Conservation (phyloP, 768 basidiomycete genomes). For the Sporobolomyces phaffii region DNA sequence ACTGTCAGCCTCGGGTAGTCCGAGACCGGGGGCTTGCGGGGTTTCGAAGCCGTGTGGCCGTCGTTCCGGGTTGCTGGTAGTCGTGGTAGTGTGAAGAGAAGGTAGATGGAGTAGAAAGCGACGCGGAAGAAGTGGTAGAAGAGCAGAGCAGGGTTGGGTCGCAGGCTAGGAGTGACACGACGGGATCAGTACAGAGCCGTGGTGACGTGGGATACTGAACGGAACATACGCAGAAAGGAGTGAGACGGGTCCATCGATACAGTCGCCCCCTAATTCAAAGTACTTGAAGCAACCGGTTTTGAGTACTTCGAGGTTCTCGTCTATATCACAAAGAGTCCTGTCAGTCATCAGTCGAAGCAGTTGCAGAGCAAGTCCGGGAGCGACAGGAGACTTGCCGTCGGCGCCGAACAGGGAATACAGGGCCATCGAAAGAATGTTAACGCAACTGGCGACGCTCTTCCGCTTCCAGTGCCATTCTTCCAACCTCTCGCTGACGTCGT, state of each 20-base stretch:
- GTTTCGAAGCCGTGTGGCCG: neutral
- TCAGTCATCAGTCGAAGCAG: neutral
- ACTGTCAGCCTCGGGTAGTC: slow-evolving; percentile 61
- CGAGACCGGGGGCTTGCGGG: slow-evolving; percentile 15
- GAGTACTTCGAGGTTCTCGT: slow-evolving; percentile 49
- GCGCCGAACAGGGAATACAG: slow-evolving; percentile 91
- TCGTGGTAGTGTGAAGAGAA: slow-evolving; percentile 66
- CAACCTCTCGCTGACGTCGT: slow-evolving; percentile 50
- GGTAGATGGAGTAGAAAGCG: slow-evolving; percentile 88
- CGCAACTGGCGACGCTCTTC: slow-evolving; percentile 72
- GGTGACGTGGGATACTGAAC: slow-evolving; percentile 50
- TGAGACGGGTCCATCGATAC: slow-evolving; percentile 78
- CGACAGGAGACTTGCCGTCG: slow-evolving; percentile 60
- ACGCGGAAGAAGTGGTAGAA: slow-evolving; percentile 91
- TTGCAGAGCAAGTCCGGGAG: slow-evolving; percentile 2
- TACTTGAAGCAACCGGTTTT: slow-evolving; percentile 87
- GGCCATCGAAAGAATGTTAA: slow-evolving; percentile 89
- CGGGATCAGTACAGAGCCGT: too few species aligned
- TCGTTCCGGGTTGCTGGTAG: slow-evolving; percentile 31
- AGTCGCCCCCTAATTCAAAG: slow-evolving; percentile 87
- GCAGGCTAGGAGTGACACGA: too few species aligned
- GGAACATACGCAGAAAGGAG: slow-evolving; percentile 82
- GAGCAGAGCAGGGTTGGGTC: slow-evolving; percentile 71
- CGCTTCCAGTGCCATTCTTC: slow-evolving; percentile 77
- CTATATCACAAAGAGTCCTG: slow-evolving; percentile 42